Evolutionary conservation across 192 early-diverging fungal species (phyloP), one percentile per base, ranked within the genome.

Genomic region (Backusella westeae): DNA sequence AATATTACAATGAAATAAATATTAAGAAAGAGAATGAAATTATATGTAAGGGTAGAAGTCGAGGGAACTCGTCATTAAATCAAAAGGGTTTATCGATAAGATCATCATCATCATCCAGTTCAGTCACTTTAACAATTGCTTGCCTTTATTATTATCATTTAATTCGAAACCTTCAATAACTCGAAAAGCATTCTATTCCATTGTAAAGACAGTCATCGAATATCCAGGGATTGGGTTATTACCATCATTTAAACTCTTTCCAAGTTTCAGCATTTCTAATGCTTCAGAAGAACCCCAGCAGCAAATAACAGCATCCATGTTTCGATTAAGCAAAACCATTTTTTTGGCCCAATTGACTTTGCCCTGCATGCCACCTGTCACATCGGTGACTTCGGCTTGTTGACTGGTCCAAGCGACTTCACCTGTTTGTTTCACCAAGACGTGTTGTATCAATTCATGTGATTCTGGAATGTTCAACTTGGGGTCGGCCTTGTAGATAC

Each of bases 351-450:
- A 82, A 56, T 76, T 71, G 19, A 82, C 59, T 70, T 82, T 82
- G 46, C 81, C 77, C 23, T 73, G 41, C 77, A 82, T 82, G 29
- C 74, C 77, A 49, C 81, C 81, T n/a, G 81, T 82, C 19, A 82
- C 81, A 44, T 82, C 81, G 52, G 19, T 19, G 52, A 52, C 19
- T 7, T 75, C 35, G 5, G 59, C 17, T 29, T 53, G 71, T 36
- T 66, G 73, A 67, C 34, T 67, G 8, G 32, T 49, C 53, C 32
- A 39, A 29, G 56, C 26, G 9, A 12, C 56, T 32, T 34, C 35
- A 4, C 46, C 36, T 66, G n/a, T 14, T 29, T 41, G 65, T 9
- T 56, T 65, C 19, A 67, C 66, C 10, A 29, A 17, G 29, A 77
- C 34, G n/a, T 71, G 36, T 12, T 19, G 46, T 23, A 79, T 71